A percentile compares a stretch with the other conserved stretches of the same genome.
These are phyloP conservation scores for Solanum hybrid DNA, from an alignment of 305 asterid species.

Conservation along the genomic window DNA sequence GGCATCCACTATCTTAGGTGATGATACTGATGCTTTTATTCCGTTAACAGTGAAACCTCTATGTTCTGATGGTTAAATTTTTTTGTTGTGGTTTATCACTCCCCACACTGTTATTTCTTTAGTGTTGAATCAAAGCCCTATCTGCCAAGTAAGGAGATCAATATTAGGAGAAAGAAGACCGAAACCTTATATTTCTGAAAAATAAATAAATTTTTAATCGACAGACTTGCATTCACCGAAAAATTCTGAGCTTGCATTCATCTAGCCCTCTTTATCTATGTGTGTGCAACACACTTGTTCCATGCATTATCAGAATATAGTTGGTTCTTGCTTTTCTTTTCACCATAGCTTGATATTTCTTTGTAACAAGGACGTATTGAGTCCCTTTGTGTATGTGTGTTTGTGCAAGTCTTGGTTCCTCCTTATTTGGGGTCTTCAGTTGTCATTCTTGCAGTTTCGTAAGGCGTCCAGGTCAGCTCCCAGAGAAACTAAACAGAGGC, in stretches of 20 bases:
- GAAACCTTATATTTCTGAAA: neutral
- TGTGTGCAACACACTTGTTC: neutral
- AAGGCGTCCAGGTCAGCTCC: slow-evolving; percentile 67
- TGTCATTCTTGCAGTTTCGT: slow-evolving; percentile 41
- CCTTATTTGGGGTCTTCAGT: neutral
- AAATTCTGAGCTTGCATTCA: neutral
- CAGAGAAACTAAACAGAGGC: slow-evolving; percentile 71
- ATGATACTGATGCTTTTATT: neutral
- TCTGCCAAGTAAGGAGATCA: neutral
- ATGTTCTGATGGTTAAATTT: neutral
- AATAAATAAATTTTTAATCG: neutral
- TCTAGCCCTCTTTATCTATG: neutral
- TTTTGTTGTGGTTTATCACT: neutral
- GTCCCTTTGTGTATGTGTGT: neutral
- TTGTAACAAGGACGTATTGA: neutral
- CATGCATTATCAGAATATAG: slow-evolving; percentile 5
- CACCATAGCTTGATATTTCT: neutral
- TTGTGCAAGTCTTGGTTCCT: neutral
- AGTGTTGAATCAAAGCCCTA: neutral
- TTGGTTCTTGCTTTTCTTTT: neutral
- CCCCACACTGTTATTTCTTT: neutral
- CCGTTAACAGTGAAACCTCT: neutral
- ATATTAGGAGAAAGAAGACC: neutral
- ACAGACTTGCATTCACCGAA: neutral
- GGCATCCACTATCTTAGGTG: neutral